Evolutionary conservation across 1,284 basidiomycete species (phyloP).

Genomic region (Trichosporon ovoides): DNA sequence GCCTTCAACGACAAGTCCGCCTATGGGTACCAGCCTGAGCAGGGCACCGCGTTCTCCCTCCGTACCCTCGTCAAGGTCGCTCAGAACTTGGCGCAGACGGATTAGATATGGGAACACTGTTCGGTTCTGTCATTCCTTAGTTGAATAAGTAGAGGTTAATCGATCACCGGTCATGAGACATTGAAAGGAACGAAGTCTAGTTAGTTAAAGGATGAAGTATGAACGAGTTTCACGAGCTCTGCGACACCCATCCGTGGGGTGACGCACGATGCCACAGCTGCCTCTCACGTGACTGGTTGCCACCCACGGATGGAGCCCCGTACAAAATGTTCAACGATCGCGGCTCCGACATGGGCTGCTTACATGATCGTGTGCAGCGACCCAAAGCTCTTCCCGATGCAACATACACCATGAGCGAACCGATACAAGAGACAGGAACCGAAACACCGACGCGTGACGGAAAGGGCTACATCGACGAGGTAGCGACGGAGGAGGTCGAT

Average conservation of each 20-base stretch:
- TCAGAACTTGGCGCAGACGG: too few relatives aligned
- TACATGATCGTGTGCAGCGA: background rate
- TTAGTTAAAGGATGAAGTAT: too few relatives aligned
- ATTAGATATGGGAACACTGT: too few relatives aligned
- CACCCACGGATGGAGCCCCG: background rate
- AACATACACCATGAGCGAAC: slow-evolving; percentile 7
- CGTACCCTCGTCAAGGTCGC: slow-evolving; percentile 10
- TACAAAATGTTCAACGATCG: slow-evolving; percentile 6
- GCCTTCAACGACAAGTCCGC: background rate
- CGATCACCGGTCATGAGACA: background rate
- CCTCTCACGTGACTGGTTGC: slow-evolving; percentile 7
- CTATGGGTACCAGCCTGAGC: slow-evolving; percentile 1
- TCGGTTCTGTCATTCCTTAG: too few relatives aligned
- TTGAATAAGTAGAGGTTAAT: background rate
- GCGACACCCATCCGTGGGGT: too few relatives aligned
- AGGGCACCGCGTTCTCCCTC: slow-evolving; percentile 9
- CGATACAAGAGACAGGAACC: background rate
- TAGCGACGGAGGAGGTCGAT: slow-evolving; percentile 7
- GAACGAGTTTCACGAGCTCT: too few relatives aligned
- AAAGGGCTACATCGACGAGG: slow-evolving; percentile 28
- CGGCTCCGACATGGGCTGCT: background rate
- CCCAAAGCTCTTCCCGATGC: background rate
- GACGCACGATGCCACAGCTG: background rate
- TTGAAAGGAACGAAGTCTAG: background rate
- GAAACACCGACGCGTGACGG: slow-evolving; percentile 14